Percentiles rank a stretch among this genome's conserved stretches.
Conservation (phyloP, 2,329 filamentous ascomycete genomes). For the Fusarium armeniacum region DNA sequence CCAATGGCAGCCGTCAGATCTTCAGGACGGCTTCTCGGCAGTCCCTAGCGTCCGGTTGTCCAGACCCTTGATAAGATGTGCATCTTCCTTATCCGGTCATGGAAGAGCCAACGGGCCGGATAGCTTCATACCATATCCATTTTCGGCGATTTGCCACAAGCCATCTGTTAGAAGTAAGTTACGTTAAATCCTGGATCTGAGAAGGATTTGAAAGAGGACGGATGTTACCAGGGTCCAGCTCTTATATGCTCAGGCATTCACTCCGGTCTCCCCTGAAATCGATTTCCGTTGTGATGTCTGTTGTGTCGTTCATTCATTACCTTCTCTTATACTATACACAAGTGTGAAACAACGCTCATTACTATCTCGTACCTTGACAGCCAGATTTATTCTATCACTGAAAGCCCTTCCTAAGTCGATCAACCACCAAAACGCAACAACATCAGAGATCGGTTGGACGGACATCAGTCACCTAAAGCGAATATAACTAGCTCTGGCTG, state of each 20-base stretch:
- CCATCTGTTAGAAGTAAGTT: slow-evolving; percentile 2
- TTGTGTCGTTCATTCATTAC: neutral
- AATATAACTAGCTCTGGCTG: neutral
- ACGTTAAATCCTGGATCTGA: neutral
- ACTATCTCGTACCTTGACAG: neutral
- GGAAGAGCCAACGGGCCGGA: slow-evolving; percentile 11
- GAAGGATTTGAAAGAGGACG: neutral
- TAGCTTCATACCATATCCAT: slow-evolving; percentile 19
- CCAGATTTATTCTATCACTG: neutral
- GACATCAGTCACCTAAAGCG: neutral
- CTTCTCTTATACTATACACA: neutral
- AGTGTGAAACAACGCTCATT: neutral
- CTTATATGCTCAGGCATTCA: slow-evolving; percentile 18
- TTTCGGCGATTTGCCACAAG: slow-evolving; percentile 34
- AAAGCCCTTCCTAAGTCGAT: neutral
- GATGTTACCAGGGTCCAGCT: neutral
- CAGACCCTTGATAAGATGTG: slow-evolving; percentile 3
- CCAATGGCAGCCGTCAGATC: slow-evolving; percentile 9
- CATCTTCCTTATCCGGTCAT: slow-evolving; percentile 34
- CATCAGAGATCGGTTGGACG: neutral
- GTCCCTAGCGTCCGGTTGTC: slow-evolving; percentile 11
- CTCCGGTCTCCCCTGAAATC: neutral
- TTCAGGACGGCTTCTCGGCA: slow-evolving; percentile 8
- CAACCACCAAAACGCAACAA: neutral
- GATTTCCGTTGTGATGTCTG: neutral